Percentiles rank a stretch among this genome's conserved stretches.
Evolutionary conservation across 192 early-diverging fungal genomes (phyloP).

Genomic region (Umbelopsis sp.): DNA sequence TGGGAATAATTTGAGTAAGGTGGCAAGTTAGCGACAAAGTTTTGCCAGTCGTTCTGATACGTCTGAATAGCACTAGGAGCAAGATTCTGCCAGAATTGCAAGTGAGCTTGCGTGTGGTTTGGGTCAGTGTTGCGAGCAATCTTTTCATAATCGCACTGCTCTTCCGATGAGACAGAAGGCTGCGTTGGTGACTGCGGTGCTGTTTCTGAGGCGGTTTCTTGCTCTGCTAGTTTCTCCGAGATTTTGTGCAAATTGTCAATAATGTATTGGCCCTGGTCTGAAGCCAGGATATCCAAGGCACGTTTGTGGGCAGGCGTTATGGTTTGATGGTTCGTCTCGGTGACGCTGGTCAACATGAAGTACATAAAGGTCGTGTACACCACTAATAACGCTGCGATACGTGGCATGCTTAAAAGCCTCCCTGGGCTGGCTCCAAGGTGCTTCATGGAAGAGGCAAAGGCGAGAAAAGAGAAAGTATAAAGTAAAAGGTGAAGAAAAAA

Average conservation of each 20-base stretch:
- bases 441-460: not conserved
- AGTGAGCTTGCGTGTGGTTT: slow-evolving; percentile 32
- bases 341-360: not conserved
- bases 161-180: no score
- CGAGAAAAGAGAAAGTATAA: not conserved
- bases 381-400: not conserved
- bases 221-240: not conserved
- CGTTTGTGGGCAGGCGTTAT: slow-evolving; percentile 11
- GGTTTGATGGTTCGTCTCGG: not conserved
- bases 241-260: not conserved
- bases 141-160: not conserved
- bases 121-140: slow-evolving; percentile 31
- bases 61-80: not conserved
- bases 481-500: not conserved
- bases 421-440: not conserved
- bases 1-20: not conserved
- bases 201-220: not conserved
- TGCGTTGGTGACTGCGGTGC: not conserved
- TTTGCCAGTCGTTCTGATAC: slow-evolving; percentile 31
- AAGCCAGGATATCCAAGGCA: not conserved
- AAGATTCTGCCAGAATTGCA: slow-evolving; percentile 28
- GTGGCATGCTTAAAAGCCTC: slow-evolving; percentile 3
- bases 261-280: slow-evolving; percentile 14
- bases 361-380: slow-evolving; percentile 8
- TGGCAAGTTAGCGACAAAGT: slow-evolving; percentile 16